phyloP scores from a whole-genome alignment of 208 protist genomes.

The Endotrypanum monterogeii region DNA sequence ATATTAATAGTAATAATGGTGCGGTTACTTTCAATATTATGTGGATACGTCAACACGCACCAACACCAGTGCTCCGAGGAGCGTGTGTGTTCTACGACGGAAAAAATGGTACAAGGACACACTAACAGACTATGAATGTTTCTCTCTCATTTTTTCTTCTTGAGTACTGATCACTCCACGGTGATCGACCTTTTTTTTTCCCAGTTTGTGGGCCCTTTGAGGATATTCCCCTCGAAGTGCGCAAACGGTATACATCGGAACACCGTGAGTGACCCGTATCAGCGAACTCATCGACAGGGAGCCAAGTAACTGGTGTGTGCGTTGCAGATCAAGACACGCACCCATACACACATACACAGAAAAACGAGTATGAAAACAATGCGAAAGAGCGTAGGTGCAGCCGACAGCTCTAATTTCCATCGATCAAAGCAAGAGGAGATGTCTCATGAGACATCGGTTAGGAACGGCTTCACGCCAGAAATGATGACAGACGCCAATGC shows the following conservation, averaged over 20 bases:
- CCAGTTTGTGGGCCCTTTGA: neutral
- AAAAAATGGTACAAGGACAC: too few species aligned
- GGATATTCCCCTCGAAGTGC: neutral
- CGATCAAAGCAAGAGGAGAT: slow-evolving; percentile 24
- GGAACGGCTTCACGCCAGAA: slow-evolving; percentile 25
- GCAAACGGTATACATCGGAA: too few species aligned
- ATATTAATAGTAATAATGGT: too few species aligned
- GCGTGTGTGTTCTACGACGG: too few species aligned
- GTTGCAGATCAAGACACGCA: too few species aligned
- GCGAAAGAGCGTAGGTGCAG: neutral
- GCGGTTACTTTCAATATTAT: too few species aligned
- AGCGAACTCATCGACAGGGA: neutral
- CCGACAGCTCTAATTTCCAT: slow-evolving; percentile 8
- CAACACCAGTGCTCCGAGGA: too few species aligned
- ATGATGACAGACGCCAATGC: slow-evolving; percentile 16
- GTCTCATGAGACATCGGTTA: slow-evolving; percentile 14
- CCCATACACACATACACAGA: neutral
- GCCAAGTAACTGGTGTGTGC: too few species aligned
- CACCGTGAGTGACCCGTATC: neutral
- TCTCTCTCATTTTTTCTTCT: neutral
- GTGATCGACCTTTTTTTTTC: neutral
- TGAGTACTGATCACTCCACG: neutral
- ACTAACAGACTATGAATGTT: neutral
- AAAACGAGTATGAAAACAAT: slow-evolving; percentile 8
- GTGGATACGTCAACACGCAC: too few species aligned